Evolutionary conservation across 441 rosid genomes (phyloP), one percentile per base, ranked within the genome.

Genomic region (Lagerstroemia fauriei): DNA sequence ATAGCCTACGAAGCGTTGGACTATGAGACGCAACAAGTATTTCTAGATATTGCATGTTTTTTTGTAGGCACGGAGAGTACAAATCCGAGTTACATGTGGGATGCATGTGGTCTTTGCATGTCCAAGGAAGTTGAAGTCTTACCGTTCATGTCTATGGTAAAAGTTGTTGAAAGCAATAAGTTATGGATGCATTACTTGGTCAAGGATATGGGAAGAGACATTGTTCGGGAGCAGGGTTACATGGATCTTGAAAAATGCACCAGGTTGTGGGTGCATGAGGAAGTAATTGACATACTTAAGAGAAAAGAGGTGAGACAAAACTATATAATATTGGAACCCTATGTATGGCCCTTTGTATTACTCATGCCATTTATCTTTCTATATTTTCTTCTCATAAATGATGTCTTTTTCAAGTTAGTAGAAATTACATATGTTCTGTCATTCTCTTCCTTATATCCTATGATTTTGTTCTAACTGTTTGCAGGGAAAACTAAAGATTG

Each of bases 171-270:
- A 4, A 66, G 57, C 46, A 44, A 74, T 65, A 57, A n/a, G 3
- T 66, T 82, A 24, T 76, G 84, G 84, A 82, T 82, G 84, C 84
- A 82, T 68, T 77, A 82, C 65, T 76, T 25, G 12, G 53, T 82
- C 12, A 70, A 68, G 56, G 84, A 82, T 1, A 71, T 82, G 41
- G 84, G 80, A 44, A 76, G 84, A 61, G 84, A 71, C 34, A 70
- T 82, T 18, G 71, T 82, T 16, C 27, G 77, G 77, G 48, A 77
- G 24, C n/a, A 24, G 51, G 51, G 51, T 48, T 48, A 47, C 2
- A 29, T 22, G 10, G 34, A 77, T 0, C 80, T 16, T 9, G 59
- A 10, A 59, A 59, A 70, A 9, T 69, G 81, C 9, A 82, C 80
- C 16, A 82, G 81, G 69, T 22, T 82, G 61, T 82, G 84, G 84